phyloP scores from a whole-genome alignment of 2,329 filamentous ascomycete genomes.

The Sphaerulina populicola region DNA sequence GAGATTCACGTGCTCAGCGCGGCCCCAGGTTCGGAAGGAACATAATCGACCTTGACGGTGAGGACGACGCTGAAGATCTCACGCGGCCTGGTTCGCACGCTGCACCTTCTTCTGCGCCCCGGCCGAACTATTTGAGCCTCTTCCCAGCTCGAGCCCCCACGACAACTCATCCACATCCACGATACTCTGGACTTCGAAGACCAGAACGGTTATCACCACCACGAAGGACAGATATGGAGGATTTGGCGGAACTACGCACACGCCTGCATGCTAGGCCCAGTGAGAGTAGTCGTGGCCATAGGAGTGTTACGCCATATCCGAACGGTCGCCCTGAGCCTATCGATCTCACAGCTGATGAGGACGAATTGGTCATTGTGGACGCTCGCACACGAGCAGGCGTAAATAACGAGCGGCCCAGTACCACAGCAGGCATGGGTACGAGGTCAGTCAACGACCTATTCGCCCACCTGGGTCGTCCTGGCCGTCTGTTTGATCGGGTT shows the following conservation, averaged over 20 bases:
- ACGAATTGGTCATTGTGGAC: conserved; percentile 28
- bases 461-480: background rate
- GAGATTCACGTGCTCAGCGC: conserved; percentile 29
- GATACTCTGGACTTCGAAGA: conserved; percentile 15
- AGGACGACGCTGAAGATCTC: conserved; percentile 14
- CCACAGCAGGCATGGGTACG: conserved; percentile 22
- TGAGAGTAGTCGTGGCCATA: conserved; percentile 6
- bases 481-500: background rate
- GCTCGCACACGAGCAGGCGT: conserved; percentile 17
- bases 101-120: conserved; percentile 5
- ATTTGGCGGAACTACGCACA: conserved; percentile 37
- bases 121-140: conserved; percentile 10
- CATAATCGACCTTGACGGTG: conserved; percentile 35
- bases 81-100: background rate
- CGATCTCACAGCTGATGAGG: conserved; percentile 30
- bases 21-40: conserved; percentile 38
- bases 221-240: conserved; percentile 3
- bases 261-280: conserved; percentile 1
- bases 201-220: conserved; percentile 7
- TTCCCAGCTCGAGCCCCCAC: conserved; percentile 7
- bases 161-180: conserved; percentile 11
- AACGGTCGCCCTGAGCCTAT: conserved; percentile 22
- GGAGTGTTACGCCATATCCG: conserved; percentile 22
- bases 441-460: conserved; percentile 10
- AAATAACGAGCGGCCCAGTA: conserved; percentile 22